Evolutionary conservation across 2,329 filamentous ascomycete genomes (phyloP), one percentile per base, ranked within the genome.

Genomic region (Fusarium sp.): DNA sequence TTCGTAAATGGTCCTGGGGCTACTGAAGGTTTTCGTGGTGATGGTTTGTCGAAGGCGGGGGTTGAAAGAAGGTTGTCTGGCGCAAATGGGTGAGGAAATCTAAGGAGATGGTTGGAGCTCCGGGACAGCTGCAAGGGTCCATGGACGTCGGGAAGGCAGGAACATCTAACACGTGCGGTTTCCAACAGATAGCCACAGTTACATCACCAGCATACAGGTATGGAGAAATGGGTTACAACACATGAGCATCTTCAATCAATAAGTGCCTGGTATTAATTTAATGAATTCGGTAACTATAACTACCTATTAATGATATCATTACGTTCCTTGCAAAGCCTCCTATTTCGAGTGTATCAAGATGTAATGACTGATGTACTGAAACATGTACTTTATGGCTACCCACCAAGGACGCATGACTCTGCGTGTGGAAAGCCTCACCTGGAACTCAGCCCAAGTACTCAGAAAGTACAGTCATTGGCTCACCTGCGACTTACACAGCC

Each of bases 1-100:
- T 51, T 51, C 34, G n/a, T 10, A 40, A 49, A 28, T 34, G 32
- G 41, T 34, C n/a, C 40, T 23, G 12, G 16, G 28, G 12, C n/a
- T 48, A 27, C 47, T 37, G 28, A 30, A 54, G 48, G 46, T 37
- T 46, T 41, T 65, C 40, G 46, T 53, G 40, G 53, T 57, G 68
- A 63, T 65, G 55, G 48, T 49, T 49, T 63, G 48, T 49, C 58
- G 55, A 45, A 58, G 57, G 71, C 48, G 58, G 59, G 59, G 54
- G 49, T 63, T 61, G 55, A 51, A 71, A 71, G 66, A 71, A 66
- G 63, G 62, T 63, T 71, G 71, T 70, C 61, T 72, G 70, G 70
- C 66, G 62, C 42, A 66, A 55, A 51, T 28, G 51, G 55, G 56
- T 51, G 59, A 53, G 50, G 56, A 53, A 54, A 60, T 28, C 54